phyloP scores from a whole-genome alignment of 805 yeast genomes.

The Yamadazyma takamatsuzukensis region DNA sequence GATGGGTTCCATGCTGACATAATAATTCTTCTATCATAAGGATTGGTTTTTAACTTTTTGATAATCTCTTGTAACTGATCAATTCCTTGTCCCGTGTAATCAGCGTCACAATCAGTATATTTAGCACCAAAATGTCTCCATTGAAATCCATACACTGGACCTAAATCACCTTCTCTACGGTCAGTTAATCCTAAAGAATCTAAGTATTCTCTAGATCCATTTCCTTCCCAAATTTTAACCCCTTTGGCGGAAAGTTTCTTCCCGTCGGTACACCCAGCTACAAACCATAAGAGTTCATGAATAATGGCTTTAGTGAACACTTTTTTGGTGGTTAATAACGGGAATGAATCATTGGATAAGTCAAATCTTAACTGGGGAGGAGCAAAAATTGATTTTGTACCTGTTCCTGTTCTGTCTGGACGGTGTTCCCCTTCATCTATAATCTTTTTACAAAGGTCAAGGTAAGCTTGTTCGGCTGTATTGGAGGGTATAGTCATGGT shows the following conservation, averaged over 20 bases:
- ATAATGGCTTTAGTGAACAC: constrained; percentile 88
- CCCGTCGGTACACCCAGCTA: constrained; percentile 86
- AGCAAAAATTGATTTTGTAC: constrained; percentile 85
- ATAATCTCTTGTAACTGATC: constrained; percentile 86
- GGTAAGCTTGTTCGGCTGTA: constrained; percentile 77
- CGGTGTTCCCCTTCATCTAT: constrained; percentile 84
- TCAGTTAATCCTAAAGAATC: constrained; percentile 77
- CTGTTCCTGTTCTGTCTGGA: constrained; percentile 97
- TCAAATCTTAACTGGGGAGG: constrained; percentile 93
- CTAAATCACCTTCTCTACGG: constrained; percentile 90
- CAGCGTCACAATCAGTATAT: constrained; percentile 80
- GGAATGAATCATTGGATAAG: constrained; percentile 69
- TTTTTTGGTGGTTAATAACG: constrained; percentile 87
- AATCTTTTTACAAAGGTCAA: constrained; percentile 75
- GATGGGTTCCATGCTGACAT: constrained; percentile 99
- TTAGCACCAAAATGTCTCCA: constrained; percentile 99
- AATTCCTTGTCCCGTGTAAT: constrained; percentile 82
- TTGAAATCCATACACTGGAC: constrained; percentile 98
- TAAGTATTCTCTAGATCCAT: constrained; percentile 88
- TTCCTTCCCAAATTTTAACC: constrained; percentile 98
- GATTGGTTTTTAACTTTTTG: constrained; percentile 75
- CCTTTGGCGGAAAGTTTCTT: constrained; percentile 73
- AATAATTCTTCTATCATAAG: constrained; percentile 91
- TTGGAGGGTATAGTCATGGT: constrained; percentile 30
- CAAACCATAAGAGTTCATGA: constrained; percentile 90